Evolutionary conservation across 768 basidiomycete genomes (phyloP).

Genomic region (Macrolepiota albuminosa): DNA sequence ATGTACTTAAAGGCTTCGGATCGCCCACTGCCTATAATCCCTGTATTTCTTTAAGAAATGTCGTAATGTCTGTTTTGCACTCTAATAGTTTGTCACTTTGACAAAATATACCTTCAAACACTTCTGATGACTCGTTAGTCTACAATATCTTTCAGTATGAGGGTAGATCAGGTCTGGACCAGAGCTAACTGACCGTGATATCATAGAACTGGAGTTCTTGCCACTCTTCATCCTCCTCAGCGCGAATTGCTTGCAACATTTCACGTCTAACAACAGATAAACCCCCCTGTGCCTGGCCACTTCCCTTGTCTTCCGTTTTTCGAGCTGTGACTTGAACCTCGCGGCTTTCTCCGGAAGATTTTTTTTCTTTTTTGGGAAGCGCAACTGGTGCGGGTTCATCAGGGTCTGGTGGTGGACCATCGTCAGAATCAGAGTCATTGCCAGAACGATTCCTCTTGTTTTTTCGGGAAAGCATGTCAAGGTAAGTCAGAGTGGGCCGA

Average conservation of each 20-base stretch:
- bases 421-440: slow-evolving; percentile 71
- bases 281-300: slow-evolving; percentile 50
- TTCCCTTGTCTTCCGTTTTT: slow-evolving; percentile 60
- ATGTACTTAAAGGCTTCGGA: background rate
- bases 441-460: slow-evolving; percentile 41
- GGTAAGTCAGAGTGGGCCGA: slow-evolving; percentile 76
- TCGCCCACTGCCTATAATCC: slow-evolving; percentile 34
- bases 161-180: background rate
- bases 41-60: slow-evolving; percentile 53
- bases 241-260: slow-evolving; percentile 67
- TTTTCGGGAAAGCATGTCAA: slow-evolving; percentile 69
- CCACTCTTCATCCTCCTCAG: slow-evolving; percentile 80
- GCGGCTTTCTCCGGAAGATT: slow-evolving; percentile 50
- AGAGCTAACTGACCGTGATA: slow-evolving; percentile 44
- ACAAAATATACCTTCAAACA: slow-evolving; percentile 64
- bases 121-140: slow-evolving; percentile 52
- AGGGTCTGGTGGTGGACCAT: slow-evolving; percentile 76
- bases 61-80: slow-evolving; percentile 51
- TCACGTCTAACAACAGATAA: slow-evolving; percentile 70
- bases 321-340: slow-evolving; percentile 77
- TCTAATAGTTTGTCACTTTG: slow-evolving; percentile 43
- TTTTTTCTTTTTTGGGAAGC: slow-evolving; percentile 56
- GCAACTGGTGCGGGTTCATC: slow-evolving; percentile 56
- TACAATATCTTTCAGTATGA: slow-evolving; percentile 24
- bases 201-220: slow-evolving; percentile 62